Percentiles rank a stretch among this genome's conserved stretches.
Evolutionary conservation across 192 early-diverging fungal genomes (phyloP).

Genomic region (Phlyctochytrium arcticum): DNA sequence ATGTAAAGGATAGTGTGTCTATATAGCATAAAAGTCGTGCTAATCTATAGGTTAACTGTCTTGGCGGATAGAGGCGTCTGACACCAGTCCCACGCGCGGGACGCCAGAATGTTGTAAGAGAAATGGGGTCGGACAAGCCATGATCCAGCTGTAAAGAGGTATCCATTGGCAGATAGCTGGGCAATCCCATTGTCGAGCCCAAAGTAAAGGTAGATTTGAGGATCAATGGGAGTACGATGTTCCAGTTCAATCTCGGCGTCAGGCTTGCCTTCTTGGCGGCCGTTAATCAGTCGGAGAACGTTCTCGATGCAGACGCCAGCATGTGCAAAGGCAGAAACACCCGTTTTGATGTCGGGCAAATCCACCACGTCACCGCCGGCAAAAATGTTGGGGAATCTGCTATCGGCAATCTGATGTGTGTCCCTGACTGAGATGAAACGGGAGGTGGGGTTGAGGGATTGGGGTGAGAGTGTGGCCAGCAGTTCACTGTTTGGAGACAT

Average conservation of each 20-base stretch:
- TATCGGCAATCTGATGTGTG: slow-evolving; percentile 64
- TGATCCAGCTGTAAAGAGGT: slow-evolving; percentile 10
- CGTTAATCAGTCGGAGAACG: neutral
- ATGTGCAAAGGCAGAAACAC: slow-evolving; percentile 7
- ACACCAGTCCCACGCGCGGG: slow-evolving; percentile 14
- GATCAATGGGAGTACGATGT: neutral
- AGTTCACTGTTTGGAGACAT: slow-evolving; percentile 65
- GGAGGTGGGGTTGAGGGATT: slow-evolving; percentile 50
- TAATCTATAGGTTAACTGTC: neutral
- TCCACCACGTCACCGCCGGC: slow-evolving; percentile 67
- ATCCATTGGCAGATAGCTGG: neutral
- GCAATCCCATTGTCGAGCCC: neutral
- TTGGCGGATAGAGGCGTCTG: neutral
- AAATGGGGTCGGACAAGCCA: slow-evolving; percentile 4
- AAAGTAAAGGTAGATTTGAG: slow-evolving; percentile 11
- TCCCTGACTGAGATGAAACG: slow-evolving; percentile 56
- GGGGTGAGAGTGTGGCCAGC: slow-evolving; percentile 54
- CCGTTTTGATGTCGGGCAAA: slow-evolving; percentile 46
- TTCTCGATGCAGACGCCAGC: slow-evolving; percentile 4
- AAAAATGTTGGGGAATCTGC: slow-evolving; percentile 58
- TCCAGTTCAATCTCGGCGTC: neutral
- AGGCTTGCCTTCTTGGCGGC: neutral
- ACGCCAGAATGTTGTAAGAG: slow-evolving; percentile 8
- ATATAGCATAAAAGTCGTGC: neutral
- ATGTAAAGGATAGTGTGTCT: too few species aligned